Evolutionary conservation across 805 yeast species (phyloP).

Genomic region (Kodamaea lidongshanica): DNA sequence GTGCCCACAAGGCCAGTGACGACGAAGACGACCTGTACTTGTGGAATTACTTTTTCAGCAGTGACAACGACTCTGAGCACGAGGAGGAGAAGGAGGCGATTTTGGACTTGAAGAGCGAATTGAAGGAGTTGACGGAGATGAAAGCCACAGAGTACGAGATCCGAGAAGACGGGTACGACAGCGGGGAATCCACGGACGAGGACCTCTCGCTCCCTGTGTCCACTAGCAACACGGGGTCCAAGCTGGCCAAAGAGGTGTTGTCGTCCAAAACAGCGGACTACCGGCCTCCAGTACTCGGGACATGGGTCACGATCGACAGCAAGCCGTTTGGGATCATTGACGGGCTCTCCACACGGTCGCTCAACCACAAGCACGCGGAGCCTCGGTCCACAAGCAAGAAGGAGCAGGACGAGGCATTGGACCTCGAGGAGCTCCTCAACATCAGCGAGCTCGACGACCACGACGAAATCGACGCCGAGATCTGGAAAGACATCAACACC

Average conservation of each 20-base stretch:
- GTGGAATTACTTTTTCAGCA: slow-evolving; percentile 65
- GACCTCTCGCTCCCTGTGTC: slow-evolving; percentile 67
- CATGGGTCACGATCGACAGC: slow-evolving; percentile 75
- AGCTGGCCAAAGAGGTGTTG: slow-evolving; percentile 89
- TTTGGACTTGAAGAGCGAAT: slow-evolving; percentile 14
- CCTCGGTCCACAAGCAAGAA: slow-evolving; percentile 13
- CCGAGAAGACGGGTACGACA: slow-evolving; percentile 33
- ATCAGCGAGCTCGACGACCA: slow-evolving; percentile 79
- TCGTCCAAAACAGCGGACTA: slow-evolving; percentile 79
- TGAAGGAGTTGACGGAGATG: slow-evolving; percentile 19
- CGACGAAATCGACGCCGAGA: slow-evolving; percentile 50
- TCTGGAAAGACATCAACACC: slow-evolving; percentile 42
- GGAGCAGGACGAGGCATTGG: slow-evolving; percentile 36
- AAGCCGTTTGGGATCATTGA: slow-evolving; percentile 93
- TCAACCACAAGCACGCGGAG: slow-evolving; percentile 29
- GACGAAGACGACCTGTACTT: slow-evolving; percentile 66
- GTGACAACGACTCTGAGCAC: slow-evolving; percentile 29
- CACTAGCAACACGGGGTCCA: slow-evolving; percentile 56
- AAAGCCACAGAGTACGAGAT: slow-evolving; percentile 13
- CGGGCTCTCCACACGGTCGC: slow-evolving; percentile 83
- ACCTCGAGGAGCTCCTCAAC: slow-evolving; percentile 76
- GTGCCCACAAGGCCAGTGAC: slow-evolving; percentile 24
- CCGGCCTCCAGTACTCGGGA: slow-evolving; percentile 87
- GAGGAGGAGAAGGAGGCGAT: slow-evolving; percentile 19
- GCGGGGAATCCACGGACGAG: slow-evolving; percentile 92